Evolutionary conservation across 139 green algal genomes (phyloP).

Genomic region (Astrephomene gubernaculifera): DNA sequence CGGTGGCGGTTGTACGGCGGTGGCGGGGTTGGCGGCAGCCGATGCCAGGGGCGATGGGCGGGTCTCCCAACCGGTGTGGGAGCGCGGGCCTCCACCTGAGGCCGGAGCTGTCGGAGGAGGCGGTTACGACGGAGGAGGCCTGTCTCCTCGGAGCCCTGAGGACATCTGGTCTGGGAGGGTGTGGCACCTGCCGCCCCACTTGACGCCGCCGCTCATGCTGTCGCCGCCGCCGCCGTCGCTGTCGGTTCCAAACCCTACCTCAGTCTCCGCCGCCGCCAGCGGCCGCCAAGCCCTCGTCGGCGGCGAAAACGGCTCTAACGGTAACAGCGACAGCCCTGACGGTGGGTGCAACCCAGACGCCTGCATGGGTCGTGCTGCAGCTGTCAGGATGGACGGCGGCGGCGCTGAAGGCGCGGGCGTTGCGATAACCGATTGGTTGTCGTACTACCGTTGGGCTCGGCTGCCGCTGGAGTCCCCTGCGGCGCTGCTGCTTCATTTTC

Average conservation of each 20-base stretch:
- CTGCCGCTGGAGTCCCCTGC: conserved; percentile 46
- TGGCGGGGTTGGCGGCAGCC: too few species aligned
- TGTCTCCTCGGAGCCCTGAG: not conserved
- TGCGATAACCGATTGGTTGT: conserved; percentile 26
- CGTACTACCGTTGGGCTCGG: conserved; percentile 41
- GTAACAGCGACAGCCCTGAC: not conserved
- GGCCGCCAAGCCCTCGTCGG: not conserved
- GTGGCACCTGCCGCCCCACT: conserved; percentile 17
- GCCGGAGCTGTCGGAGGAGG: not conserved
- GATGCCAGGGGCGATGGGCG: too few species aligned
- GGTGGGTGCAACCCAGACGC: too few species aligned
- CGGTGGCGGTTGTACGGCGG: too few species aligned
- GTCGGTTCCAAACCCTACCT: not conserved
- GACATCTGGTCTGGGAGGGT: not conserved
- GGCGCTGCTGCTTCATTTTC: conserved; percentile 52
- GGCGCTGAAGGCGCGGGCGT: too few species aligned
- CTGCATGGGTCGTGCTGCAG: too few species aligned
- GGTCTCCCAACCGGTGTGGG: too few species aligned
- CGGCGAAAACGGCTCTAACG: not conserved
- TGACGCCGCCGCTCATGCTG: conserved; percentile 15
- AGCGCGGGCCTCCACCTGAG: too few species aligned
- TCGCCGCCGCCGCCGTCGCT: not conserved
- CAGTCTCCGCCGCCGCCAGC: too few species aligned
- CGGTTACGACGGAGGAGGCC: not conserved
- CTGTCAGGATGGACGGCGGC: too few species aligned